A percentile compares a stretch with the other conserved stretches of the same genome.
Evolutionary conservation across 139 green algal species (phyloP).

Genomic region (Micractinium conductrix): DNA sequence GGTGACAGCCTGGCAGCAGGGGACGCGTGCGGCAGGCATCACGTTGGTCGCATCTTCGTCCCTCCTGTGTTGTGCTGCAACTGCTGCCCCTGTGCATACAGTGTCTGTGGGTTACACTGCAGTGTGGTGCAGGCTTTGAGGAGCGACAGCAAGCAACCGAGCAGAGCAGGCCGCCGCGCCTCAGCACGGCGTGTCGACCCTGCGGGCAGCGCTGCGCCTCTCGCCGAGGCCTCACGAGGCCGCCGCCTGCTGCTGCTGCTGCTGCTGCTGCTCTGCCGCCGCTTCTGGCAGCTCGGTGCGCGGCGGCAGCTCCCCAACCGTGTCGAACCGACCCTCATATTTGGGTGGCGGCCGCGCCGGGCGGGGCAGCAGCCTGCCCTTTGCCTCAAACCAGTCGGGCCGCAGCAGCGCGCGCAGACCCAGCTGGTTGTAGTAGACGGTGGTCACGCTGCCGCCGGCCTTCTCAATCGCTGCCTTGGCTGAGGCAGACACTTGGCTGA

Average conservation of each 20-base stretch:
- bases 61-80: too few species aligned
- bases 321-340: slow-evolving; percentile 66
- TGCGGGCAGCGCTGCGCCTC: neutral
- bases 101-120: too few species aligned
- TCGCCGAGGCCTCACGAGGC: neutral
- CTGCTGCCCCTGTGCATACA: too few species aligned
- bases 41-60: too few species aligned
- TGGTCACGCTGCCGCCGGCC: slow-evolving; percentile 81
- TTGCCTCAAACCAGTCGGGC: slow-evolving; percentile 78
- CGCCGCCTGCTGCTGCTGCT: neutral
- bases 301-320: slow-evolving; percentile 54
- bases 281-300: neutral
- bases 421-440: slow-evolving; percentile 94
- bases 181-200: neutral
- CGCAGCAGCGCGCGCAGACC: slow-evolving; percentile 81
- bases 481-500: slow-evolving; percentile 65
- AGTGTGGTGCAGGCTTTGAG: too few species aligned
- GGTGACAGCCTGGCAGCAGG: too few species aligned
- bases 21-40: too few species aligned
- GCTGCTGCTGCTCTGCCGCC: neutral
- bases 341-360: slow-evolving; percentile 76
- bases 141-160: too few species aligned
- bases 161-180: too few species aligned
- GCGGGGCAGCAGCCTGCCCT: slow-evolving; percentile 75
- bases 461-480: slow-evolving; percentile 70